A percentile compares a stretch with the other conserved stretches of the same genome.
Evolutionary conservation across 2,329 filamentous ascomycete genomes (phyloP).

Genomic region (Cladosporium sp.): DNA sequence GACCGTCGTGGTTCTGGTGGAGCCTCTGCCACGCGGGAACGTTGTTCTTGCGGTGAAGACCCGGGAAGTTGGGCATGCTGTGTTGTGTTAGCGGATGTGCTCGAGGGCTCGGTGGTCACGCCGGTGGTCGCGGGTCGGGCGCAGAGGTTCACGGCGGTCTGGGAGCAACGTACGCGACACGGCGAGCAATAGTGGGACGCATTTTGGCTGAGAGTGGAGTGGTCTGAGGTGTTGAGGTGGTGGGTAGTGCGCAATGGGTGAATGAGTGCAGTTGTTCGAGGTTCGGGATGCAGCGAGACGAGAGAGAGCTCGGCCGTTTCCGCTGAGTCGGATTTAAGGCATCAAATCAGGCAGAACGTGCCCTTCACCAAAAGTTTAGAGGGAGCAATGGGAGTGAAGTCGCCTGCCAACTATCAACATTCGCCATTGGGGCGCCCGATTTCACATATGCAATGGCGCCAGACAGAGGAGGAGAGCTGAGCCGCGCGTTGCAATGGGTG

Average conservation of each 20-base stretch:
- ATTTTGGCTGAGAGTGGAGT: constrained; percentile 23
- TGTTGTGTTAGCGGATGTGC: constrained; percentile 8
- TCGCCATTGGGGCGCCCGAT: not conserved
- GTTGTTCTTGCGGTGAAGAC: constrained; percentile 71
- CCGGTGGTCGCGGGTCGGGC: not conserved
- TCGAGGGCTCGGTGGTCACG: not conserved
- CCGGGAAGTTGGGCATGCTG: constrained; percentile 31
- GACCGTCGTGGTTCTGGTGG: constrained; percentile 72
- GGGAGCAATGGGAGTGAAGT: not conserved
- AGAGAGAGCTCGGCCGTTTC: constrained; percentile 3
- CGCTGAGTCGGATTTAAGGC: not conserved
- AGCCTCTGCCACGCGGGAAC: constrained; percentile 73
- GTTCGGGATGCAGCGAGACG: constrained; percentile 7
- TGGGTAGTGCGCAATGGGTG: constrained; percentile 8
- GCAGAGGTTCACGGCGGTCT: not conserved
- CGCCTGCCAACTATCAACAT: not conserved
- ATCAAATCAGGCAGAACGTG: not conserved
- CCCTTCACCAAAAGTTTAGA: not conserved
- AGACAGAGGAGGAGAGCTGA: constrained; percentile 31
- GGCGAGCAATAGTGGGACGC: constrained; percentile 40
- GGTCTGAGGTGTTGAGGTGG: constrained; percentile 1
- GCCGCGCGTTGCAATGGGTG: constrained; percentile 42
- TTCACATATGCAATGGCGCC: constrained; percentile 37
- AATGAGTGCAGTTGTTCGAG: constrained; percentile 2
- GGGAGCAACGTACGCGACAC: constrained; percentile 42